Base-by-base conservation (phyloP, 192 early-diverging fungal genomes). In the Phycomyces blakesleeanus region DNA sequence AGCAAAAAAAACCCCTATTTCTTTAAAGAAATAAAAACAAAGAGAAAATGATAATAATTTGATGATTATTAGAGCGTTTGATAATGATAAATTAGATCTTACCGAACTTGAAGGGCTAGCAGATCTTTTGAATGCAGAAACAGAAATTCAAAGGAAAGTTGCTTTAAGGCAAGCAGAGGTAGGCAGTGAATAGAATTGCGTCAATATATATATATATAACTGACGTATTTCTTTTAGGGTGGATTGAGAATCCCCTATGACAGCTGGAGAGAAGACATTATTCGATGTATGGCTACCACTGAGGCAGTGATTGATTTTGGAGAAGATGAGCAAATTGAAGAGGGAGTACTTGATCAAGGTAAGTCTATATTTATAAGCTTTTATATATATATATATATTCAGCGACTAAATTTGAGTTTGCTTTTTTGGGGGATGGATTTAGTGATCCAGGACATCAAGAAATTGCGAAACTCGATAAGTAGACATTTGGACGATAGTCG, bases 231-330 rank as follows among this genome's bases (percentile, higher is more conserved):
- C 10, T 29, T 54, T 3, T 64, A 82, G 61, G 90, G 89, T 44
- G 83, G 83, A 51, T 71, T 92, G 25, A 68, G 76, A 59, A 71
- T 70, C 26, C 50, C 84, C 47, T 92, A 86, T 64, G 85, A 88
- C 21, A 16, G 12, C 0, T 92, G 90, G 90, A 68, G 90, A 20
- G 61, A 61, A 21, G 57, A 78, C 55, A 55, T 90, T 5, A 80
- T 92, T 25, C 47, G 75, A 14, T 64, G 75, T 20, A 83, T 86
- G 76, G 89, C 86, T 0, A 66, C 79, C 0, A 70, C 83, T 9
- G 90, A 92, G 54, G 89, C 90, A 12, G 61, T 82, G 1, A 89
- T 92, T 21, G 90, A 92, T 40, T 92, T 92, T 76, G 81, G 86
- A 49, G 90, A 90, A 62, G 89, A 92, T 51, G 90, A 92, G 56